Base-by-base conservation (phyloP, 352 stramenopile genomes). In the Pseudoperonospora humuli region DNA sequence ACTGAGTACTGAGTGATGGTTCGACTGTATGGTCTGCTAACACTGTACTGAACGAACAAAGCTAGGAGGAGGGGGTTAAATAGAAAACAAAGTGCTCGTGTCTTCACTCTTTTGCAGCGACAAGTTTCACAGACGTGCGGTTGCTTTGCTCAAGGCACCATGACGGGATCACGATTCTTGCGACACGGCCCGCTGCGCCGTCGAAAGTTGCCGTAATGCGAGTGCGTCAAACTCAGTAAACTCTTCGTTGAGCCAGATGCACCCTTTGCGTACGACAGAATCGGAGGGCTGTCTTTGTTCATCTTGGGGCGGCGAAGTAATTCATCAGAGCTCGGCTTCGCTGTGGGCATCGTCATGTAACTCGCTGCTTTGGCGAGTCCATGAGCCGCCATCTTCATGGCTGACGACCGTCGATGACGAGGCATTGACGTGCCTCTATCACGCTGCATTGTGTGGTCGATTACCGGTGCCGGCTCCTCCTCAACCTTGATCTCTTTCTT, bases 161-260 rank as follows among this genome's bases (percentile, higher is more conserved):
- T 49, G 67, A 65, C 51, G 70, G 62, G 39, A 61, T 82, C 67
- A 13, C 41, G 49, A 35, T 64, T 78, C 45, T 65, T 73, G 17
- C 66, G 70, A 44, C 70, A 74, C 3, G 60, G 63, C 9, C 64
- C 58, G 39, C 70, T 76, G 42, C 74, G 67, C 20, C 67, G 64
- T 25, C 67, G 70, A 45, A 82, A 82, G 46, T 67, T 67, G 44
- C 48, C 67, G 35, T 74, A 63, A 41, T 77, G 66, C 36, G 64
- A 69, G 38, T 71, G 59, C 3, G 67, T 61, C 23, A 60, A 49
- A 33, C 62, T 47, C 20, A 69, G 48, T 27, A 70, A 32, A 43
- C 48, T 76, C 45, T 67, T 72, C 14, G 50, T 61, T 13, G 49
- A 27, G 40, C 73, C 63, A 3, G 32, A 52, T 17, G 63, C 54